These are phyloP conservation scores for Helotiales sp. DNA, from an alignment of 2,329 filamentous ascomycete species.

Conservation along the genomic window DNA sequence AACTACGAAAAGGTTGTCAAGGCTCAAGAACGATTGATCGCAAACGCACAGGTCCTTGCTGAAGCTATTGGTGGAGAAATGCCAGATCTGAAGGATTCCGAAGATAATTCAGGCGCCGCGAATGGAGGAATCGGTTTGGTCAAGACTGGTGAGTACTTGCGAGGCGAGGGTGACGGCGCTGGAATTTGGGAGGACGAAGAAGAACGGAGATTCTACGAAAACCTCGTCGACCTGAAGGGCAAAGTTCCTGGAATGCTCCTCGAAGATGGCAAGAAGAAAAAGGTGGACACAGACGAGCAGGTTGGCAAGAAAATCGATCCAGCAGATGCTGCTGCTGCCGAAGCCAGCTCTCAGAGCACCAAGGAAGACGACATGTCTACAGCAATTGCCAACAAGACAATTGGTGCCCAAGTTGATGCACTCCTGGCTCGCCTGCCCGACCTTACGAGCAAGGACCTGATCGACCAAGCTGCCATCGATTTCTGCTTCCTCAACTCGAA, in stretches of 20 bases:
- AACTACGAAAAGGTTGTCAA: constrained; percentile 96
- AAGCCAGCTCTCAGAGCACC: constrained; percentile 48
- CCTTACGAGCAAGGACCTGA: constrained; percentile 85
- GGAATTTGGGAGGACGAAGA: constrained; percentile 99
- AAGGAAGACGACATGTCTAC: constrained; percentile 85
- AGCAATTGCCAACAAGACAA: constrained; percentile 96
- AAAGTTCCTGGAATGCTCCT: constrained; percentile 93
- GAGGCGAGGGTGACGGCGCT: constrained; percentile 85
- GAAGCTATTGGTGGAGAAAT: constrained; percentile 89
- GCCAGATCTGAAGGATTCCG: constrained; percentile 88
- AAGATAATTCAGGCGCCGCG: constrained; percentile 66
- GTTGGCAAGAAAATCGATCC: constrained; percentile 75
- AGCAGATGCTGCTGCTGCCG: constrained; percentile 51
- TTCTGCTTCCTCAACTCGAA: constrained; percentile 99
- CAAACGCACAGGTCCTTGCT: constrained; percentile 89
- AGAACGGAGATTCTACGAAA: constrained; percentile 97
- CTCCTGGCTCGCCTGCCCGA: constrained; percentile 88
- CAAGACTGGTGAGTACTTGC: constrained; percentile 91
- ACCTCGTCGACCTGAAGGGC: constrained; percentile 90
- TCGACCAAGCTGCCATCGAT: constrained; percentile 91
- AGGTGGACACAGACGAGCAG: constrained; percentile 78
- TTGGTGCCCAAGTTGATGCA: constrained; percentile 94
- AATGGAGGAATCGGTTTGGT: constrained; percentile 88
- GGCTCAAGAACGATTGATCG: constrained; percentile 84
- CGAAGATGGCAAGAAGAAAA: constrained; percentile 95